Evolutionary conservation across 306 rosid species (phyloP).

Genomic region (Sicyos edulis): DNA sequence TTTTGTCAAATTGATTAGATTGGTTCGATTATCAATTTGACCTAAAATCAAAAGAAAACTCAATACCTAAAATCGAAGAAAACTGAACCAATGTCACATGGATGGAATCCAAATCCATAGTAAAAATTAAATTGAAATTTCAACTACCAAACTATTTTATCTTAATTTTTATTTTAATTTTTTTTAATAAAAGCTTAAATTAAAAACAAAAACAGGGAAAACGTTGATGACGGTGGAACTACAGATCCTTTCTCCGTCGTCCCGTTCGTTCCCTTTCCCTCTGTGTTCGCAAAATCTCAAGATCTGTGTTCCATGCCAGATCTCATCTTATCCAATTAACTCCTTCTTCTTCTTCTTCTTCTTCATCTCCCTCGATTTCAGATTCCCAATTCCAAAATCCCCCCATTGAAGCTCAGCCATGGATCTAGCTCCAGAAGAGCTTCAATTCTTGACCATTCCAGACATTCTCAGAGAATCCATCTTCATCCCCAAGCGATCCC

Average conservation of each 20-base stretch:
- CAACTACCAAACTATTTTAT: too few relatives aligned
- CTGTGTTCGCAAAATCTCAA: not conserved
- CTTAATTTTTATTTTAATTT: too few relatives aligned
- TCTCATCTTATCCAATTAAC: constrained; percentile 3
- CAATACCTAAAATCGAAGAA: too few relatives aligned
- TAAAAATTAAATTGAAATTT: too few relatives aligned
- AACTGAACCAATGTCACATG: too few relatives aligned
- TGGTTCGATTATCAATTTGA: too few relatives aligned
- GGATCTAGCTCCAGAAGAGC: constrained; percentile 92
- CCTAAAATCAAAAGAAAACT: too few relatives aligned
- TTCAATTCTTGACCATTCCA: constrained; percentile 50
- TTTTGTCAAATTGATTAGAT: too few relatives aligned
- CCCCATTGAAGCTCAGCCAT: constrained; percentile 23
- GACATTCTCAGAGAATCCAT: constrained; percentile 64
- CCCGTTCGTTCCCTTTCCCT: not conserved
- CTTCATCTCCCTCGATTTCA: not conserved
- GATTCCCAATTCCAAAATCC: not conserved
- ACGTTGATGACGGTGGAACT: not conserved
- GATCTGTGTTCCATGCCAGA: not conserved
- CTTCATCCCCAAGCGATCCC: constrained; percentile 71
- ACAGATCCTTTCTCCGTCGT: not conserved
- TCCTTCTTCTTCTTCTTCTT: not conserved
- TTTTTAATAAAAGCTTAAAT: too few relatives aligned
- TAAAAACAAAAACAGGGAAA: too few relatives aligned
- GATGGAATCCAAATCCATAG: too few relatives aligned